Conservation (phyloP, 495 filamentous ascomycete genomes). For the Bryoglossum gracile region DNA sequence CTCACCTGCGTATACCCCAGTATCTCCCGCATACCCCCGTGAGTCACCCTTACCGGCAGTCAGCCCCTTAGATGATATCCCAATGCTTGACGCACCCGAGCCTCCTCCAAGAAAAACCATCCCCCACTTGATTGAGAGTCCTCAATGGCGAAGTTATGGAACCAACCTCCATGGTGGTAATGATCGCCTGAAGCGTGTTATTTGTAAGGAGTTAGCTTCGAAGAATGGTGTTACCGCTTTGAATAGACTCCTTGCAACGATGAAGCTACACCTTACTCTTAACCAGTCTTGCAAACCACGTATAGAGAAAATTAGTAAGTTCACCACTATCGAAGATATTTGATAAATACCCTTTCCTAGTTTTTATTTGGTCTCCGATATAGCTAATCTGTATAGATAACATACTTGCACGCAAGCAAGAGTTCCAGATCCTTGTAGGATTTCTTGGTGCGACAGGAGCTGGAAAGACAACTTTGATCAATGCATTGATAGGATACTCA, state of each 20-base stretch:
- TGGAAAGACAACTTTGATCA: conserved; percentile 45
- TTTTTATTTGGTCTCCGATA: background rate
- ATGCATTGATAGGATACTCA: conserved; percentile 38
- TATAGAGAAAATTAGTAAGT: conserved; percentile 8
- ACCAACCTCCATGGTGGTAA: too few relatives aligned
- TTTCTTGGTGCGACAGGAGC: conserved; percentile 44
- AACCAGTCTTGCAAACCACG: background rate
- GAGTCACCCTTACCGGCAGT: too few relatives aligned
- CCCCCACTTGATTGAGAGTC: too few relatives aligned
- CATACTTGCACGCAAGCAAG: conserved; percentile 3
- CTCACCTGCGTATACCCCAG: too few relatives aligned
- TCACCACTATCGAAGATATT: background rate
- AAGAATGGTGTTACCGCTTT: background rate
- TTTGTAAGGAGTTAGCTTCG: background rate
- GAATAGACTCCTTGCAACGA: background rate
- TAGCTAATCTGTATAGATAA: background rate
- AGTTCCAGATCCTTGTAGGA: conserved; percentile 30
- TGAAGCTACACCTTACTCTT: background rate
- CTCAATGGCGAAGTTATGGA: too few relatives aligned
- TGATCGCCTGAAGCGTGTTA: conserved; percentile 1
- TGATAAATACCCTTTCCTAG: background rate
- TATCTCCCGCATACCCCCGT: too few relatives aligned
- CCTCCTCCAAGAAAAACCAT: too few relatives aligned
- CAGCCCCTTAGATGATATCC: too few relatives aligned
- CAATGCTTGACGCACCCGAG: too few relatives aligned